Base-by-base conservation (phyloP, 345 rosid species). In the Sonneratia alba region DNA sequence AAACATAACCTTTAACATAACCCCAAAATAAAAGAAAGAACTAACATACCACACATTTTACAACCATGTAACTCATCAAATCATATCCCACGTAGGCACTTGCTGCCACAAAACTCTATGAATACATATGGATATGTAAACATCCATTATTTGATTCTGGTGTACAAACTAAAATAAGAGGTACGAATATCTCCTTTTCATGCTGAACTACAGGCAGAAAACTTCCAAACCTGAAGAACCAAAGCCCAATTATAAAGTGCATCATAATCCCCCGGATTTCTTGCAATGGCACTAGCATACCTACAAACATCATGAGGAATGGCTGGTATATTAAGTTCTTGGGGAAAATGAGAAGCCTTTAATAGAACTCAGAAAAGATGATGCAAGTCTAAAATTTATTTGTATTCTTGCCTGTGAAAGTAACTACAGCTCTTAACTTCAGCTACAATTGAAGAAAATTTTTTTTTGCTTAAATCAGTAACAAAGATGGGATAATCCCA, bases 191-290 rank as follows among this genome's bases (percentile, higher is more conserved):
- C 64, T 55, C 9, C 55, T 24, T 22, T 36, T 19, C 7, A 14
- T 22, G 49, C 55, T 68, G 53, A 67, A 40, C 11, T 53, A 63
- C 42, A 64, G 24, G 3, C 18, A 69, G 69, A 32, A 27, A 63
- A 27, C 55, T 71, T 71, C 72, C 79, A 76, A 37, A 92, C 99
- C 99, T 95, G 99, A 83, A 95, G 97, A 82, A 95, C 93, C 87
- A 95, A 84, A 45, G 97, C 99, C 99, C 99, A 95, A 73, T 95
- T 95, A 84, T 92, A 95, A 21, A 95, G 75, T 19, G 99, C 97
- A 80, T 95, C 99, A 82, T 90, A 89, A 81, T 95, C 98, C 57
- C 93, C 94, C 19, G 99, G 91, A 75, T 95, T 90, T 78, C 94
- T 87, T 77, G 89, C 90, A 43, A 95, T 83, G 11, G 99, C 87